Percentiles rank a stretch among this genome's conserved stretches.
phyloP scores from a whole-genome alignment of 257 asterid species.

The Petunia secreta region DNA sequence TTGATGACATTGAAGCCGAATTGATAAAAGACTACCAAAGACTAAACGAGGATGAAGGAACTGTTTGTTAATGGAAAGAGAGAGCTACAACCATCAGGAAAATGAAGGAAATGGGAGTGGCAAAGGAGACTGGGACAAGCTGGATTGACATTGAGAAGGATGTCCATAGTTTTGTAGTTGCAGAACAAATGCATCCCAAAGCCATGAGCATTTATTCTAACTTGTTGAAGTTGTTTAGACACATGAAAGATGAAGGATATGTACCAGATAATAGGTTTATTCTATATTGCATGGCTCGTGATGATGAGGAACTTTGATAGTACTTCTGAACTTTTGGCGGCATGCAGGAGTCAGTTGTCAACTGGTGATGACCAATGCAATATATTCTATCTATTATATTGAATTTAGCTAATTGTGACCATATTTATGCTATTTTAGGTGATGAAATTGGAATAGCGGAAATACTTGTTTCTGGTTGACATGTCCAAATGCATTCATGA shows the following conservation, averaged over 20 bases:
- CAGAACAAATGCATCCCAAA: constrained; percentile 69
- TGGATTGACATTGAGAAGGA: constrained; percentile 76
- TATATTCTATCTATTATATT: background rate
- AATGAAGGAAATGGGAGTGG: constrained; percentile 71
- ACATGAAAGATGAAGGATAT: constrained; percentile 64
- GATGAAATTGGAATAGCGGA: background rate
- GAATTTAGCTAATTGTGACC: background rate
- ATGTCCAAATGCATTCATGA: background rate
- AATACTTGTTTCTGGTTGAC: background rate
- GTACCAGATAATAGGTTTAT: constrained; percentile 33
- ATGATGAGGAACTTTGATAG: constrained; percentile 24
- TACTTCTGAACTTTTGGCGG: constrained; percentile 1
- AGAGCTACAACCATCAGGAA: constrained; percentile 61
- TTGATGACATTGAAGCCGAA: too few relatives aligned
- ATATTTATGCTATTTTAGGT: background rate
- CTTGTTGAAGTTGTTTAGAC: constrained; percentile 49
- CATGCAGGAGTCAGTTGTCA: background rate
- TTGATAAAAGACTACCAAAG: too few relatives aligned
- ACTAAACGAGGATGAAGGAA: too few relatives aligned
- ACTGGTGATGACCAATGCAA: background rate
- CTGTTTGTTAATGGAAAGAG: constrained; percentile 56
- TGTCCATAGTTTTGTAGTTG: constrained; percentile 68
- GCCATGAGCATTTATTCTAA: constrained; percentile 41
- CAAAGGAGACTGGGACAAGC: constrained; percentile 72
- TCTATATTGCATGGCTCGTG: background rate